Base-by-base conservation (phyloP, 352 stramenopile genomes). In the Globisporangium paroecandrum region DNA sequence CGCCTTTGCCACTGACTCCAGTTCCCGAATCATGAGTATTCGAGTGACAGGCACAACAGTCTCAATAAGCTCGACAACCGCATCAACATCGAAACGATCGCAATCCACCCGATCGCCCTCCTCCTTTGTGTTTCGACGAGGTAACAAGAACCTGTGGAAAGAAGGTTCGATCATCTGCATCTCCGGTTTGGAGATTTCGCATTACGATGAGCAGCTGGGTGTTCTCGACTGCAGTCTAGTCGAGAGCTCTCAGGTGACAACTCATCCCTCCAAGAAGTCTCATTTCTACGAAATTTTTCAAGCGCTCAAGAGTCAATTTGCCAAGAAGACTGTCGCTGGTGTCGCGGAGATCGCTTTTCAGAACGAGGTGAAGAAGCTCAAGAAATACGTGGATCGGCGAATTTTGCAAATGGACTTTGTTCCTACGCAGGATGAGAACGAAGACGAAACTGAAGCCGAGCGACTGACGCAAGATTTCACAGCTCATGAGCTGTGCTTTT, bases 211-310 rank as follows among this genome's bases (percentile, higher is more conserved):
- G 34, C 72, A 77, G 60, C 64, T 91, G 12, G 71, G 69, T 10
- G 38, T 91, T 20, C 67, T 91, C 29, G 83, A 89, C 66, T 87
- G 83, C 58, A 67, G 80, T 3, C 47, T 89, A 53, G 76, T 82
- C 4, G 82, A 90, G 69, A 85, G 77, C 58, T 78, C 80, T 25
- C 74, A 83, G 49, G 71, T 88, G 8, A 60, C 85, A n/a, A 83
- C 80, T 6, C 77, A 76, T 57, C 82, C 82, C 8, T 87, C 82
- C 6, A 82, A 86, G 46, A 88, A 79, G n/a, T 90, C 82, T 6
- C 71, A 72, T 55, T 84, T 89, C 53, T 78, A 69, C 58, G 55
- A 79, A 6, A 58, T 60, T 29, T 82, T 56, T 29, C 75, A 69
- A 38, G n/a, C 29, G 1, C 69, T 77, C 18, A 69, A 63, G 55